Conservation (phyloP, 768 basidiomycete genomes). For the Leccinum sublutescens region DNA sequence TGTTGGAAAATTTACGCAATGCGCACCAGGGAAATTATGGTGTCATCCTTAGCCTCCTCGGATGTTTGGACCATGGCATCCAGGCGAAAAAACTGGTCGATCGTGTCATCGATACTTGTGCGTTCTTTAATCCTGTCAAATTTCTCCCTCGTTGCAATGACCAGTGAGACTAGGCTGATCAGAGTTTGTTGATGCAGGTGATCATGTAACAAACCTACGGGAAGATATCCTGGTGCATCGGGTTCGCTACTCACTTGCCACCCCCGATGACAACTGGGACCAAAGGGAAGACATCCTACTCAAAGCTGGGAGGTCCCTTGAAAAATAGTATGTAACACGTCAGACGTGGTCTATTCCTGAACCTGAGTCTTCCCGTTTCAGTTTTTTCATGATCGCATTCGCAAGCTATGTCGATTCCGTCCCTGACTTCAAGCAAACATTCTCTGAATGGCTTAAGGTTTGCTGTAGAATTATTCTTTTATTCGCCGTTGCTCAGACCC, state of each 20-base stretch:
- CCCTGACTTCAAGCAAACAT: conserved; percentile 62
- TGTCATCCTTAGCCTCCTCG: conserved; percentile 85
- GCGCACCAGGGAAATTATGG: conserved; percentile 93
- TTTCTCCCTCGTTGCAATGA: neutral
- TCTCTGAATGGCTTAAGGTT: conserved; percentile 87
- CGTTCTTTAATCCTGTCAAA: conserved; percentile 18
- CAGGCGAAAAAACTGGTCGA: conserved; percentile 90
- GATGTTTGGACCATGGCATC: conserved; percentile 86
- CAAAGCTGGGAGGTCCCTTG: conserved; percentile 72
- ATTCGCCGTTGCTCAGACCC: neutral
- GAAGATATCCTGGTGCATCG: conserved; percentile 86
- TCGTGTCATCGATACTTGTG: conserved; percentile 75
- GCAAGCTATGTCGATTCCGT: conserved; percentile 80
- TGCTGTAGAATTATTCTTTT: conserved; percentile 9
- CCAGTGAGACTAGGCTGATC: conserved; percentile 6
- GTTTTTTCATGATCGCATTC: conserved; percentile 94
- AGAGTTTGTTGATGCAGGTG: conserved; percentile 48
- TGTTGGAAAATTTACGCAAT: conserved; percentile 85
- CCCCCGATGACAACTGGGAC: conserved; percentile 62
- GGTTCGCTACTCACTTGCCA: conserved; percentile 81
- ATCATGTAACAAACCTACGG: conserved; percentile 88
- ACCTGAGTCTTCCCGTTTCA: conserved; percentile 28
- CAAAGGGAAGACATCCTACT: conserved; percentile 50
- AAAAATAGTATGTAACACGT: conserved; percentile 78
- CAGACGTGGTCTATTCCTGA: neutral